Base-by-base conservation (phyloP, 331 rosid species). In the Pyracantha coccinea region DNA sequence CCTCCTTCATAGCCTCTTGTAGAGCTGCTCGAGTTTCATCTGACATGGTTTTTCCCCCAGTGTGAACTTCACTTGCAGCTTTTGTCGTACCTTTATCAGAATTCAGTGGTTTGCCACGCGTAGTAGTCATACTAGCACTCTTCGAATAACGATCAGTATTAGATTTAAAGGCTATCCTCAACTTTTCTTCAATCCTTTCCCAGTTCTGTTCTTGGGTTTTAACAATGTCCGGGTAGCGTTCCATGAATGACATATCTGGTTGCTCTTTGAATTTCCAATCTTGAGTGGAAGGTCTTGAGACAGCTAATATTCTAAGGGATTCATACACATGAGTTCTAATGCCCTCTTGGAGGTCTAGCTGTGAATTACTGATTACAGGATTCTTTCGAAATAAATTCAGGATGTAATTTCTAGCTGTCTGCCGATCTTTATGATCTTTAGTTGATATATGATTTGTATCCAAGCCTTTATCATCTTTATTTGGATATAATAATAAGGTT, bases 1-100 rank as follows among this genome's bases (percentile, higher is more conserved):
- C 86, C 79, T 83, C 88, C 69, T 80, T 88, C 69, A 94, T 92
- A 72, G 87, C 96, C 76, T 83, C 83, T 62, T 85, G 86, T 53
- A 94, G 86, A 81, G 88, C 93, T 75, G 83, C 91, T 77, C 83
- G 89, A 69, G 92, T 86, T 76, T 90, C 97, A 85, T 82, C 89
- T 75, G 99, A 87, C 89, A 92, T 87, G 82, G 89, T 78, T 85
- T 68, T 90, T 72, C 38, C 84, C 63, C 83, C 83, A 33, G 75
- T 65, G 67, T 83, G 75, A 23, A 65, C 77, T 63, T 77, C 84
- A 62, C 80, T 73, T 33, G 80, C 47, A 75, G 79, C 79, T 75
- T 74, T 81, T 17, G 78, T 72, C 28, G 64, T 63, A 72, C 33
- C 83, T 78, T 76, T 83, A 62, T 82, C 86, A 69, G 86, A 58